A percentile compares a stretch with the other conserved stretches of the same genome.
Conservation (phyloP, 2,329 filamentous ascomycete genomes). For the Fulvia fulva region DNA sequence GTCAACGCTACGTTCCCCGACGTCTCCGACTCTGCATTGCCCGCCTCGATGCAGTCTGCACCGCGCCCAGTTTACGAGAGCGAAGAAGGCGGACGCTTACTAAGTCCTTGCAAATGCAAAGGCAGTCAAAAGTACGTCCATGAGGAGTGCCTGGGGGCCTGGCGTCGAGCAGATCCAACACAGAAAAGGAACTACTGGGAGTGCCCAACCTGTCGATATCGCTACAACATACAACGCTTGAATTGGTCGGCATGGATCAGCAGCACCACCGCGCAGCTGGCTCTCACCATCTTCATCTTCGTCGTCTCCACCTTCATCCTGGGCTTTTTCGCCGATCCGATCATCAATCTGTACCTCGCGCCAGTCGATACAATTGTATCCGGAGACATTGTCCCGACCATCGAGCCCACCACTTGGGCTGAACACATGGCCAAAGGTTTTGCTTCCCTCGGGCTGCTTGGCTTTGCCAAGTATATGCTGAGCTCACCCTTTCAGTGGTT, state of each 20-base stretch:
- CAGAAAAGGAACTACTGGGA: conserved; percentile 72
- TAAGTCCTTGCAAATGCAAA: conserved; percentile 90
- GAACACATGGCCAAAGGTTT: conserved; percentile 87
- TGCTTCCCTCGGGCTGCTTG: conserved; percentile 81
- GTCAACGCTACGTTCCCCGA: conserved; percentile 57
- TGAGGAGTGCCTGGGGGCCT: conserved; percentile 79
- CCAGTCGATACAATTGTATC: conserved; percentile 49
- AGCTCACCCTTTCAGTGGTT: conserved; percentile 73
- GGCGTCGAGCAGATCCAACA: conserved; percentile 70
- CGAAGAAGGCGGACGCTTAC: conserved; percentile 70
- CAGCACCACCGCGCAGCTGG: conserved; percentile 58
- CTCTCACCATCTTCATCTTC: conserved; percentile 69
- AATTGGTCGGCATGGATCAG: conserved; percentile 64
- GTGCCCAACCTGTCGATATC: conserved; percentile 83
- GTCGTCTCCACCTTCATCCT: conserved; percentile 71
- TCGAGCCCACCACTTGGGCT: conserved; percentile 61
- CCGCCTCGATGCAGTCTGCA: conserved; percentile 53
- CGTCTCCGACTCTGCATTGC: conserved; percentile 43
- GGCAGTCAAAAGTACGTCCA: conserved; percentile 92
- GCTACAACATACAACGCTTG: conserved; percentile 74
- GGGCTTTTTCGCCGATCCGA: conserved; percentile 88
- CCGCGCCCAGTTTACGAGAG: conserved; percentile 65
- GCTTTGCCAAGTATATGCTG: conserved; percentile 76
- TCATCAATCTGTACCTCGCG: conserved; percentile 84
- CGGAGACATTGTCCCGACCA: conserved; percentile 38